phyloP scores from a whole-genome alignment of 2,329 filamentous ascomycete species.

The Alternaria sp. region DNA sequence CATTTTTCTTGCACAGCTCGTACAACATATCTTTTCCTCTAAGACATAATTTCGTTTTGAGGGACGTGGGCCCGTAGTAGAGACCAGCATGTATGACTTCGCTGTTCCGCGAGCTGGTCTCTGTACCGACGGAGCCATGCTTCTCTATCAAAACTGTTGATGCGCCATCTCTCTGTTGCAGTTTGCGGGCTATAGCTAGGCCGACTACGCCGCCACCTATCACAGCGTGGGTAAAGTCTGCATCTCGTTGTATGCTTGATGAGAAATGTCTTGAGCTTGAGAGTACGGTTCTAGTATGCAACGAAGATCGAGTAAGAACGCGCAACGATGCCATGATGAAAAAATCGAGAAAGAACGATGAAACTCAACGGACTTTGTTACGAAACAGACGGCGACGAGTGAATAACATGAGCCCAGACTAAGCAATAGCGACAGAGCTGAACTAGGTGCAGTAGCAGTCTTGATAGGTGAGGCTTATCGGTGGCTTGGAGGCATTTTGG shows the following conservation, averaged over 20 bases:
- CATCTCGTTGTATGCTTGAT: slow-evolving; percentile 44
- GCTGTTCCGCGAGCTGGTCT: slow-evolving; percentile 89
- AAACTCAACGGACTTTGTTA: not conserved
- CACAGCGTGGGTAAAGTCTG: slow-evolving; percentile 72
- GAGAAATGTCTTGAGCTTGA: slow-evolving; percentile 29
- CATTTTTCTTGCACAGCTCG: slow-evolving; percentile 71
- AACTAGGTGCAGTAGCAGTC: not conserved
- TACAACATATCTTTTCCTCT: slow-evolving; percentile 81
- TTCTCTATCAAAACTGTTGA: slow-evolving; percentile 83
- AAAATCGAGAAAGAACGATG: not conserved
- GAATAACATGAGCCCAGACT: not conserved
- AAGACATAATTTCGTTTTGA: slow-evolving; percentile 87
- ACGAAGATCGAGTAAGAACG: slow-evolving; percentile 2
- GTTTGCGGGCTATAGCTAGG: slow-evolving; percentile 76
- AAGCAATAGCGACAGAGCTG: not conserved
- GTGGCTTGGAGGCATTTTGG: not conserved
- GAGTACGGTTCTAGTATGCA: not conserved
- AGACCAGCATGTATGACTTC: slow-evolving; percentile 97
- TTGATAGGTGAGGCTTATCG: slow-evolving; percentile 11
- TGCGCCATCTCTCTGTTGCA: slow-evolving; percentile 67
- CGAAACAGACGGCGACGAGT: not conserved
- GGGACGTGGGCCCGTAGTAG: slow-evolving; percentile 79
- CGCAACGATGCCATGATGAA: slow-evolving; percentile 26
- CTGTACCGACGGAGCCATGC: slow-evolving; percentile 77
- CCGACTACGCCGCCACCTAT: slow-evolving; percentile 80